Evolutionary conservation across 2,329 filamentous ascomycete genomes (phyloP).

Genomic region (Colletotrichum lentis): DNA sequence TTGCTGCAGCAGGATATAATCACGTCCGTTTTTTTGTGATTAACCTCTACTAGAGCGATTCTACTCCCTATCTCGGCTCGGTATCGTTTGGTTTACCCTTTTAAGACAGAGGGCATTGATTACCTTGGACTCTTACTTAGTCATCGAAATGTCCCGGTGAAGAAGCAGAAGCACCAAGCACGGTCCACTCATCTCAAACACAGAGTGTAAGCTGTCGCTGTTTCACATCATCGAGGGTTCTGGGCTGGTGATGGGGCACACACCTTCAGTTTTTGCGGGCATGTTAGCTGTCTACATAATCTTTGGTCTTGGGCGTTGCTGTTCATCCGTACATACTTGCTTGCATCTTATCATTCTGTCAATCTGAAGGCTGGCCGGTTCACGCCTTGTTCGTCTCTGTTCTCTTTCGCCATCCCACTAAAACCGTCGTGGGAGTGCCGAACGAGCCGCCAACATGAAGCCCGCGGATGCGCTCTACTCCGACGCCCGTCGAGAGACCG

Average conservation of each 20-base stretch:
- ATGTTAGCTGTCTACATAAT: not conserved
- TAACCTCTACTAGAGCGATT: too few species aligned
- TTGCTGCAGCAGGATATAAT: too few species aligned
- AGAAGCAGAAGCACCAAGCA: not conserved
- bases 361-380: not conserved
- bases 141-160: too few species aligned
- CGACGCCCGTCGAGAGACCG: conserved; percentile 13
- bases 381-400: not conserved
- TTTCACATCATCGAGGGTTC: conserved; percentile 29
- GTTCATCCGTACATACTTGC: not conserved
- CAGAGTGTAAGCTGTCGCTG: conserved; percentile 20
- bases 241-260: conserved; percentile 2
- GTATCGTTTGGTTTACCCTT: too few species aligned
- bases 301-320: not conserved
- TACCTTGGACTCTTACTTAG: too few species aligned
- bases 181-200: conserved; percentile 30
- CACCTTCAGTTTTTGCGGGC: not conserved
- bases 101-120: not conserved
- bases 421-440: not conserved
- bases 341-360: not conserved
- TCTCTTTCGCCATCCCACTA: not conserved
- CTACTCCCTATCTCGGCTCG: too few species aligned
- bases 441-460: conserved; percentile 6
- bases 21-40: too few species aligned
- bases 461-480: conserved; percentile 10